Evolutionary conservation across 306 rosid species (phyloP), one percentile per base, ranked within the genome.

Genomic region (Fragaria nilgerrensis): DNA sequence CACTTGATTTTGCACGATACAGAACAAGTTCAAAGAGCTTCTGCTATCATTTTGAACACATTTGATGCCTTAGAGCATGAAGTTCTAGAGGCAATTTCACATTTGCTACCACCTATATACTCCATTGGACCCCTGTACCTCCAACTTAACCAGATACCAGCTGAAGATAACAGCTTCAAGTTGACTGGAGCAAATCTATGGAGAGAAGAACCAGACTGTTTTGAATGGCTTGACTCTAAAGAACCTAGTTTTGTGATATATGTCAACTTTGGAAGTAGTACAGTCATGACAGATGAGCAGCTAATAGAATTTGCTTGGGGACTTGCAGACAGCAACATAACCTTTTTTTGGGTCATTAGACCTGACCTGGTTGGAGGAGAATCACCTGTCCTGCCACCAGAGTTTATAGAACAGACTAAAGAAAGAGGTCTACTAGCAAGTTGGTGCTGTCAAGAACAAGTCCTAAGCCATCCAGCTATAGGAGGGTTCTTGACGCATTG

Each of bases 361-460:
- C 90, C 92, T 0, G 92, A 92, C 39, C 86, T 90, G 1, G 90
- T 86, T 0, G 77, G 32, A 0, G 93, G 93, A 0, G 84, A 85
- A 5, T 73, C 70, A 0, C 82, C 86, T 1, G 63, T 81, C 4
- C 47, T 90, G 0, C 88, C 97, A 1, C 27, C 19, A 0, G 87
- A 86, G 73, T 92, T 92, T 45, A 13, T 80, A 9, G 17, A 20
- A 44, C 74, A 59, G 73, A 90, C 90, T 0, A 78, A 81, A 73
- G 56, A 77, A 13, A 74, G 90, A 72, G 70, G 96, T 0, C 0
- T 84, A 0, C 29, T 92, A 15, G 71, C 84, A 19, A 90, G 52
- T 45, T 92, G 97, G 96, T 90, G 96, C 32, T 85, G 87, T 0
- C 96, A 92, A 73, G 93, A 88, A 45, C 78, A 85, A 65, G 89